Evolutionary conservation across 2,329 filamentous ascomycete species (phyloP), one percentile per base, ranked within the genome.

Genomic region (Aspergillus bombycis): DNA sequence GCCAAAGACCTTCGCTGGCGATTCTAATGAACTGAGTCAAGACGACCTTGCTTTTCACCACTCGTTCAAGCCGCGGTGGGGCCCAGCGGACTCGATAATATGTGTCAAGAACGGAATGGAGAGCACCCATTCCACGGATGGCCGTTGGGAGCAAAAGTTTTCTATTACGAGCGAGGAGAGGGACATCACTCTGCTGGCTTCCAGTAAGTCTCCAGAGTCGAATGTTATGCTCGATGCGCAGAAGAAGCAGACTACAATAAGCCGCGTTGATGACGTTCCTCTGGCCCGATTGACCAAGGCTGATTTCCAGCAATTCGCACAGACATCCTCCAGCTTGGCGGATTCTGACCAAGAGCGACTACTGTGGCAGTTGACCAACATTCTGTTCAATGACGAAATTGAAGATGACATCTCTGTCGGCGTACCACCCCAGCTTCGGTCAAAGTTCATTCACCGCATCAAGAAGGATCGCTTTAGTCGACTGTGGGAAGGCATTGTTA

Each of bases 361-460:
- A 28, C 88, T 95, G 1, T 99, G 96, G 95, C 86, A 92, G 65
- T 83, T 99, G 41, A 90, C 92, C 1, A 91, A 91, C 62, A 89
- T 97, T 43, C 84, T 99, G 4, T 99, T 97, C 72, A 93, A 97
- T 68, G 83, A 88, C n/a, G 77, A 81, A 11, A 78, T 82, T 23
- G 76, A 82, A 38, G 79, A 82, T 57, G 78, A 82, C 60, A 80
- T 81, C 38, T 81, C 79, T 12, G 74, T 72, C 4, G 77, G 77
- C 41, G 75, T 83, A 26, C 79, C 79, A 23, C 67, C 72, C 21
- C 71, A 78, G 48, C 68, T 82, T 57, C 75, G 76, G 45, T 61
- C 74, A 1, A 75, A 78, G 45, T 83, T 77, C 59, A 69, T 74
- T 7, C 74, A 79, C 64, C 81, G 81, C 23, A 80, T 84, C 59